Percentiles rank a stretch among this genome's conserved stretches.
Evolutionary conservation across 257 asterid species (phyloP).

Genomic region (Nicotiana knightiana): DNA sequence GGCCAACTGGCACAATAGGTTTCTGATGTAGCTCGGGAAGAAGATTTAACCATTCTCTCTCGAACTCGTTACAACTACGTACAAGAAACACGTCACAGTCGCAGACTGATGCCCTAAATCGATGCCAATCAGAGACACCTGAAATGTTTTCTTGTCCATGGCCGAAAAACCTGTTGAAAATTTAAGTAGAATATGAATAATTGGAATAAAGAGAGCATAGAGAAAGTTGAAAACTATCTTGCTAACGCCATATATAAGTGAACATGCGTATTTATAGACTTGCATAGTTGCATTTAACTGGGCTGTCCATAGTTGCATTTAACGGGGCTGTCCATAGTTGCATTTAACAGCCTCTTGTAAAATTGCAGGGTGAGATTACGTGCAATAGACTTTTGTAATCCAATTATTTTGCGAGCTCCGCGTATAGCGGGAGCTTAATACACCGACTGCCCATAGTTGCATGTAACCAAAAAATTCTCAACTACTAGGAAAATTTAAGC

Average conservation of each 20-base stretch:
- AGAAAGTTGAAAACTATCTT: background rate
- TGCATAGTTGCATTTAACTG: too few relatives aligned
- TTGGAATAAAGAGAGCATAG: background rate
- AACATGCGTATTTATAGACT: background rate
- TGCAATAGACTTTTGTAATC: too few relatives aligned
- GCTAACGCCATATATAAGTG: background rate
- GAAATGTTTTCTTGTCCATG: background rate
- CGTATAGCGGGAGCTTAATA: too few relatives aligned
- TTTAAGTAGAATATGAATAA: background rate
- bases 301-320: too few relatives aligned
- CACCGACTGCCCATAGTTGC: too few relatives aligned
- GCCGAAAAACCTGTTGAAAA: background rate
- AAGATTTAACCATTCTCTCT: conserved; percentile 22
- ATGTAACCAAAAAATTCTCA: background rate
- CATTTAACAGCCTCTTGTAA: too few relatives aligned
- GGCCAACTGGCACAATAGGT: conserved; percentile 24
- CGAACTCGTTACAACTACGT: conserved; percentile 14
- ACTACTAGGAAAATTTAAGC: background rate
- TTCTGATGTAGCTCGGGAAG: conserved; percentile 14
- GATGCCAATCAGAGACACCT: background rate
- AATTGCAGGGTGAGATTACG: too few relatives aligned
- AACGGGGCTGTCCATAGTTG: too few relatives aligned
- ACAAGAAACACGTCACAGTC: conserved; percentile 4
- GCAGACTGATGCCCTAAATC: background rate
- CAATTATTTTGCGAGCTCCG: accelerated